Conservation (phyloP, 2,329 filamentous ascomycete genomes). For the Aspergillus vadensis region DNA sequence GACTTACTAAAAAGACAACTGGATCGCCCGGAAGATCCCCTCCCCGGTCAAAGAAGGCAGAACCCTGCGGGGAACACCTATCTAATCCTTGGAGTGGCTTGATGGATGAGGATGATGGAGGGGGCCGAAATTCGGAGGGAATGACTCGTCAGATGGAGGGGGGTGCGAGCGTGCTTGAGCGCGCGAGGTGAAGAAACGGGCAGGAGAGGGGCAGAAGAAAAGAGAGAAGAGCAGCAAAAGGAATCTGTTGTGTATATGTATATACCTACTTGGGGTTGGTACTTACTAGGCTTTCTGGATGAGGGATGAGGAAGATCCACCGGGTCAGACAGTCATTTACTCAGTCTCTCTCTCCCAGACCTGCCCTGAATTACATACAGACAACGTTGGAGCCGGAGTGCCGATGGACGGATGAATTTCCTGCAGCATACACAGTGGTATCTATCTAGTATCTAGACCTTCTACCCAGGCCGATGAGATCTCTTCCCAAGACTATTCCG, state of each 20-base stretch:
- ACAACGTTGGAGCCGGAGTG: too few relatives aligned
- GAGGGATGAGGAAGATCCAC: background rate
- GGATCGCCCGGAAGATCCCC: slow-evolving; percentile 1
- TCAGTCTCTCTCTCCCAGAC: too few relatives aligned
- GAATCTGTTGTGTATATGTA: background rate
- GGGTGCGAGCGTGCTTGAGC: background rate
- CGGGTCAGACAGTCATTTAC: background rate
- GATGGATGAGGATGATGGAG: background rate
- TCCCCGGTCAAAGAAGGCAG: background rate
- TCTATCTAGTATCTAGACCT: background rate
- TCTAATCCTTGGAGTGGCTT: background rate
- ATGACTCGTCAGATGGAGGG: background rate
- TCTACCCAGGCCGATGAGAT: background rate
- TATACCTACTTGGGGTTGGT: background rate
- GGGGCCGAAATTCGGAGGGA: background rate
- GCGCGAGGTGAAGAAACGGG: background rate
- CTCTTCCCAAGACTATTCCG: too few relatives aligned
- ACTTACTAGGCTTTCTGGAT: background rate
- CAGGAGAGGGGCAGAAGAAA: background rate
- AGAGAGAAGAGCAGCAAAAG: background rate
- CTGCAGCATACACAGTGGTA: background rate
- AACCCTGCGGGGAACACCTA: background rate
- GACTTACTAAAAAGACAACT: background rate
- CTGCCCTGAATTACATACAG: too few relatives aligned
- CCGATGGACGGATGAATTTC: background rate